These are phyloP conservation scores for Monilinia aucupariae DNA, from an alignment of 2,329 filamentous ascomycete genomes.

Conservation along the genomic window DNA sequence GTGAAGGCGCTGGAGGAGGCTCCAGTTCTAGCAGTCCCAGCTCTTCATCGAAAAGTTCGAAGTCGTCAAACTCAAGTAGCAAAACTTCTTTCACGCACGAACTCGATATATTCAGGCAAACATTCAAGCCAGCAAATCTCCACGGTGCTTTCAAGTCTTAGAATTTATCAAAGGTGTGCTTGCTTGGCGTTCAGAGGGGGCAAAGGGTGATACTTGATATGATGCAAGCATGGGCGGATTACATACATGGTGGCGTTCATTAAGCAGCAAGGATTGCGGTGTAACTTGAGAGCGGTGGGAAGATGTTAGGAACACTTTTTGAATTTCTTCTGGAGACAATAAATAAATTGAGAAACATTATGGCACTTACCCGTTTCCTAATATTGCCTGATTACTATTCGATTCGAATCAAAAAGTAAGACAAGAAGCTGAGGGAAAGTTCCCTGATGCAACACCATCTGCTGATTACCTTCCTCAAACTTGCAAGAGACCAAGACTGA, in stretches of 20 bases:
- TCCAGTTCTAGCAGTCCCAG: slow-evolving; percentile 24
- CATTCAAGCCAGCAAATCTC: slow-evolving; percentile 16
- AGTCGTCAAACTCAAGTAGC: slow-evolving; percentile 6
- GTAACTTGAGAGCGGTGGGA: background rate
- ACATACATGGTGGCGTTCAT: slow-evolving; percentile 13
- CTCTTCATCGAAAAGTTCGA: slow-evolving; percentile 21
- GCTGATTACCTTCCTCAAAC: background rate
- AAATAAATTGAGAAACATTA: slow-evolving; percentile 4
- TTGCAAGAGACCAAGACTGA: background rate
- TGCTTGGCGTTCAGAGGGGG: background rate
- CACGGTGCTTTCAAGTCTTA: slow-evolving; percentile 17
- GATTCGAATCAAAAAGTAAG: background rate
- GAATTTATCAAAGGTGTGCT: background rate
- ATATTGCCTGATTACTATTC: background rate
- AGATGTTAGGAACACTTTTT: slow-evolving; percentile 4
- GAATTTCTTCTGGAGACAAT: slow-evolving; percentile 7
- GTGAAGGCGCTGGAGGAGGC: slow-evolving; percentile 42
- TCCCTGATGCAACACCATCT: background rate
- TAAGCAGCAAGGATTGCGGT: background rate
- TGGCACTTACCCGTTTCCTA: background rate
- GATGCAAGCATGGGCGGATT: slow-evolving; percentile 2
- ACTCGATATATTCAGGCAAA: slow-evolving; percentile 16
- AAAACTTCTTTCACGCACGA: slow-evolving; percentile 12
- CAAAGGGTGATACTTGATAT: slow-evolving; percentile 1
- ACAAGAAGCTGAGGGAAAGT: background rate